Base-by-base conservation (phyloP, 1,284 basidiomycete species). In the Phenoliferia sp. region DNA sequence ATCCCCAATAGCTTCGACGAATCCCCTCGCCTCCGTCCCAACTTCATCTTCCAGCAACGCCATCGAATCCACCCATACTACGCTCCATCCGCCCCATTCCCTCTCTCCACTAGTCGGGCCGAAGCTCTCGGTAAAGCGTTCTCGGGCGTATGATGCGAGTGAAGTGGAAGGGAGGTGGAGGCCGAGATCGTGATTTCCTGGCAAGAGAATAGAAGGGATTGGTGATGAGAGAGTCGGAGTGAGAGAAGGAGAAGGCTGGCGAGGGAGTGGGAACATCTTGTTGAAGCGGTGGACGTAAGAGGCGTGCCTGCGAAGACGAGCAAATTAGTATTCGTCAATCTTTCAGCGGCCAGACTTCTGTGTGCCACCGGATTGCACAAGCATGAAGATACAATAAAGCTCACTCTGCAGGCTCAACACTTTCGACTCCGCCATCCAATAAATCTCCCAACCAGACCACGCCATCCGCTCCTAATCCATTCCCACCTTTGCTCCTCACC, bases 181-280 rank as follows among this genome's bases (percentile, higher is more conserved):
- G 84, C 88, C 89, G 56, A 94, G 83, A 74, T 94, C 92, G 76
- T 90, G 88, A 75, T 94, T 94, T 16, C 92, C 92, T 1, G 90
- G 88, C n/a, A 93, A 79, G 75, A 86, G 88, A 78, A 87, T 85
- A 33, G 84, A 82, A 0, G 83, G 80, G 89, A 71, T 52, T 15
- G 70, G 70, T 9, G 70, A 66, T 6, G 55, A 19, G 32, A 69
- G 64, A 32, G 61, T 33, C 28, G 32, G 16, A 48, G 39, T 31
- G 35, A 61, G 54, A 9, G 39, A 55, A n/a, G 60, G 52, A n/a
- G 54, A 35, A 0, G 63, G 39, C 16, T 62, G 54, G 48, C 70
- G 67, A 1, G 70, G 70, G 61, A 71, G 59, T 19, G 67, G 62
- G 54, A 65, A 66, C 31, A 65, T 34, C 16, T 64, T 54, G 33